Conservation (phyloP, 2,329 filamentous ascomycete genomes). For the Aureobasidium melanogenum region DNA sequence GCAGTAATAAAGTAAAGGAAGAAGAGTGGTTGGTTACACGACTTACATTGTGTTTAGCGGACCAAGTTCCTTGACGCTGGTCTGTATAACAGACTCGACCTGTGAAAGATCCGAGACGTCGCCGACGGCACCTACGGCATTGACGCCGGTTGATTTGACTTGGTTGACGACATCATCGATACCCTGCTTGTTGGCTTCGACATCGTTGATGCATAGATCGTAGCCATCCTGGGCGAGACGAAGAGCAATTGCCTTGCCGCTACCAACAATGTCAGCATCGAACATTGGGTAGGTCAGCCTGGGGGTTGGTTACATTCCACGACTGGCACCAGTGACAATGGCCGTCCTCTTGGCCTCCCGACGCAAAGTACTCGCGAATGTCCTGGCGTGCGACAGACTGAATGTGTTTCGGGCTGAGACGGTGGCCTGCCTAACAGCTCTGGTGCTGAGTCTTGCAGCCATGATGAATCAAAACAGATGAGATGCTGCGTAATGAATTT, state of each 20-base stretch:
- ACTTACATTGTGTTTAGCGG: conserved; percentile 39
- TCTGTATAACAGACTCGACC: conserved; percentile 45
- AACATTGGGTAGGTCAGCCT: neutral
- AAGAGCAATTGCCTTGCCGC: conserved; percentile 54
- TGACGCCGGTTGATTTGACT: conserved; percentile 44
- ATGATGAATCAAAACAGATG: neutral
- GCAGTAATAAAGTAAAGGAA: neutral
- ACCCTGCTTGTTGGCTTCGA: conserved; percentile 42
- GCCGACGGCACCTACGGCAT: conserved; percentile 47
- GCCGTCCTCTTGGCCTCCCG: conserved; percentile 17
- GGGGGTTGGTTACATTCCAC: conserved; percentile 23
- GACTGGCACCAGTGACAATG: conserved; percentile 28
- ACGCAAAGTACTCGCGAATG: conserved; percentile 5
- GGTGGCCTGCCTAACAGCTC: neutral
- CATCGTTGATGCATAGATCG: conserved; percentile 56
- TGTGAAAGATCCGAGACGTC: conserved; percentile 52
- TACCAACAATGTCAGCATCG: conserved; percentile 20
- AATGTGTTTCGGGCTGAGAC: neutral
- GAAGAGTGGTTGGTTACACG: neutral
- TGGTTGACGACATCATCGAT: conserved; percentile 46
- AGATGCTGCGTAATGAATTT: neutral
- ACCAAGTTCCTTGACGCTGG: conserved; percentile 45
- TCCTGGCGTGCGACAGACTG: neutral
- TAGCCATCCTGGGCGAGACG: conserved; percentile 58
- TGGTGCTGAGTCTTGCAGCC: neutral